Conservation (phyloP, 139 green algal genomes). For the Auxenochlorella protothecoides region DNA sequence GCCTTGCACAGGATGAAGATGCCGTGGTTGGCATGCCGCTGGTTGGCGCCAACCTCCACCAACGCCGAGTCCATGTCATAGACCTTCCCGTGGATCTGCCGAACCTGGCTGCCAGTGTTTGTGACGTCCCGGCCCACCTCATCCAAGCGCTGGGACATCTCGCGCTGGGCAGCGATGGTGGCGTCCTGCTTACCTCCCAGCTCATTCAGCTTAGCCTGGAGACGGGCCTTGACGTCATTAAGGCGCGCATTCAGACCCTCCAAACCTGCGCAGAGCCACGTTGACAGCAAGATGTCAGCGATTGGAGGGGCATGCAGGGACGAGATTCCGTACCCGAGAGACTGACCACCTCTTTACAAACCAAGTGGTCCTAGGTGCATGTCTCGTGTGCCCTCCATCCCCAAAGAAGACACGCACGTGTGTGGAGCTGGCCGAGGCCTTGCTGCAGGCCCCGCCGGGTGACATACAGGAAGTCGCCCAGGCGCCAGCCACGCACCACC, state of each 20-base stretch:
- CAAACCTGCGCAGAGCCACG: conserved; percentile 6
- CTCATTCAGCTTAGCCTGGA: conserved; percentile 11
- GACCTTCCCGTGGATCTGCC: conserved; percentile 22
- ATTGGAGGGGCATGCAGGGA: neutral
- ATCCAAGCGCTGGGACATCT: conserved; percentile 9
- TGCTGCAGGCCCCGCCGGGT: conserved; percentile 2
- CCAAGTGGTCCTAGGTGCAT: too few relatives aligned
- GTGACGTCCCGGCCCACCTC: conserved; percentile 15
- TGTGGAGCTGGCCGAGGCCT: neutral
- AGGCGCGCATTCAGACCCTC: conserved; percentile 12
- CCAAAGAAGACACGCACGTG: neutral
- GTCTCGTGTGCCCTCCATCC: too few relatives aligned
- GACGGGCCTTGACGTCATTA: conserved; percentile 3
- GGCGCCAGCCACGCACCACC: conserved; percentile 2
- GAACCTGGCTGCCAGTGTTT: conserved; percentile 1
- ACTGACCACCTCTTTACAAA: too few relatives aligned
- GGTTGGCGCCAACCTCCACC: conserved; percentile 21
- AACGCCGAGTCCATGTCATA: conserved; percentile 20
- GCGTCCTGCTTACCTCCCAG: conserved; percentile 18
- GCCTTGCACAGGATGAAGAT: conserved; percentile 39
- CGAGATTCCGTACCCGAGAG: neutral
- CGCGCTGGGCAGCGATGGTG: conserved; percentile 5
- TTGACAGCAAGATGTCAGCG: neutral
- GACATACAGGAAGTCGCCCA: conserved; percentile 8
- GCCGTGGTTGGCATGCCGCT: conserved; percentile 34